Conservation (phyloP, 2,329 filamentous ascomycete genomes). For the Trichoderma sp. region DNA sequence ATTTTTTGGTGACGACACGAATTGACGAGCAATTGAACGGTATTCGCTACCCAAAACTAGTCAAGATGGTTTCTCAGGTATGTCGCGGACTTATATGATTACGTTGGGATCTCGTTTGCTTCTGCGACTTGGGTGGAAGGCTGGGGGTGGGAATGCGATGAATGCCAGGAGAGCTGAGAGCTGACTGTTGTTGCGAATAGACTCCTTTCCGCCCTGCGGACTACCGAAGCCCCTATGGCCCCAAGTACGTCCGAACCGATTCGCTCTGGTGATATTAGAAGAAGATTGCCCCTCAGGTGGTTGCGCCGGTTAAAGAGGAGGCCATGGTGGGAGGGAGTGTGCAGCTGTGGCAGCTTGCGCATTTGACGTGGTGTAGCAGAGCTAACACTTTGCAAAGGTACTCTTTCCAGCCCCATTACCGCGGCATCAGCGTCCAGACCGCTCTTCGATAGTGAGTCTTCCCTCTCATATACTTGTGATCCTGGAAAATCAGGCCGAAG, state of each 20-base stretch:
- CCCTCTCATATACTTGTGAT: not conserved
- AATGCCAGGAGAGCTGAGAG: constrained; percentile 11
- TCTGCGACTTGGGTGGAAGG: not conserved
- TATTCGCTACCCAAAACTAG: constrained; percentile 35
- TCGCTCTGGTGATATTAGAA: not conserved
- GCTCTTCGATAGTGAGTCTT: constrained; percentile 55
- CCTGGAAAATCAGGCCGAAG: not conserved
- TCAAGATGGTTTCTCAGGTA: constrained; percentile 49
- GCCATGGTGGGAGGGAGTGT: constrained; percentile 10
- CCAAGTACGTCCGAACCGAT: constrained; percentile 55
- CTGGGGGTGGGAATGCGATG: not conserved
- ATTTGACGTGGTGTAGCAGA: not conserved
- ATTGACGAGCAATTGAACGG: constrained; percentile 44
- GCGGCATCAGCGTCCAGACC: constrained; percentile 50
- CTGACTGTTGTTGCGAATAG: constrained; percentile 44
- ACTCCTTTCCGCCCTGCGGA: constrained; percentile 50
- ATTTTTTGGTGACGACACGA: constrained; percentile 37
- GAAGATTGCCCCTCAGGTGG: not conserved
- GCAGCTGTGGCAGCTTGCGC: not conserved
- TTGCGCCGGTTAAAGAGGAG: not conserved
- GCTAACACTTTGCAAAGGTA: constrained; percentile 51
- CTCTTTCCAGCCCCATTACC: constrained; percentile 58
- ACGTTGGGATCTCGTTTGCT: not conserved
- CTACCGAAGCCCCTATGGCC: constrained; percentile 67
- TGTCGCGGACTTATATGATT: constrained; percentile 29